Percentiles rank a stretch among this genome's conserved stretches.
These are phyloP conservation scores for Capsicum baccatum DNA, from an alignment of 257 asterid genomes.

Conservation along the genomic window DNA sequence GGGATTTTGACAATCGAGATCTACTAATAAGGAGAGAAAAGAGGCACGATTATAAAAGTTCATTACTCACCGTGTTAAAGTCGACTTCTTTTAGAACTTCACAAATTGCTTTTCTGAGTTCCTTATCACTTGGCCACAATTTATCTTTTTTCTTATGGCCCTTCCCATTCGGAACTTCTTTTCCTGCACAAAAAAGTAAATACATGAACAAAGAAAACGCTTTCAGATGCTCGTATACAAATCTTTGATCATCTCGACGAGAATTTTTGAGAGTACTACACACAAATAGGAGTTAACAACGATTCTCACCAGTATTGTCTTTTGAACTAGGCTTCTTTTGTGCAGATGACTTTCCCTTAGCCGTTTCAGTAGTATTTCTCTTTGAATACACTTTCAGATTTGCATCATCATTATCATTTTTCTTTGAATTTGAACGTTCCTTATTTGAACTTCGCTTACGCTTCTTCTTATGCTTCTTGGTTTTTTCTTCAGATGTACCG, in stretches of 20 bases:
- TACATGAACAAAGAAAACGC: neutral
- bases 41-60: neutral
- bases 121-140: constrained; percentile 45
- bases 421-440: constrained; percentile 51
- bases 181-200: constrained; percentile 39
- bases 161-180: constrained; percentile 45
- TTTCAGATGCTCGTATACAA: neutral
- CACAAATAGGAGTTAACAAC: neutral
- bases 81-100: constrained; percentile 50
- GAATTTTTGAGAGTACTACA: neutral
- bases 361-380: constrained; percentile 60
- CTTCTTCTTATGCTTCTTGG: constrained; percentile 51
- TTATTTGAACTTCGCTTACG: constrained; percentile 46
- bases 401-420: constrained; percentile 39
- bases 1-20: neutral
- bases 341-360: constrained; percentile 52
- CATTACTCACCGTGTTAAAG: constrained; percentile 54
- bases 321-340: constrained; percentile 58
- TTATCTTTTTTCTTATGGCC: constrained; percentile 39
- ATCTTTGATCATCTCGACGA: constrained; percentile 7
- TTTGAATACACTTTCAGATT: constrained; percentile 54
- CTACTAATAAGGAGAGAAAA: neutral
- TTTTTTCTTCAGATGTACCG: constrained; percentile 48
- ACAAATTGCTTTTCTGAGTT: constrained; percentile 46
- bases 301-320: constrained; percentile 62